These are phyloP conservation scores for Cyclaneusma minus DNA, from an alignment of 2,329 filamentous ascomycete genomes.

Conservation along the genomic window DNA sequence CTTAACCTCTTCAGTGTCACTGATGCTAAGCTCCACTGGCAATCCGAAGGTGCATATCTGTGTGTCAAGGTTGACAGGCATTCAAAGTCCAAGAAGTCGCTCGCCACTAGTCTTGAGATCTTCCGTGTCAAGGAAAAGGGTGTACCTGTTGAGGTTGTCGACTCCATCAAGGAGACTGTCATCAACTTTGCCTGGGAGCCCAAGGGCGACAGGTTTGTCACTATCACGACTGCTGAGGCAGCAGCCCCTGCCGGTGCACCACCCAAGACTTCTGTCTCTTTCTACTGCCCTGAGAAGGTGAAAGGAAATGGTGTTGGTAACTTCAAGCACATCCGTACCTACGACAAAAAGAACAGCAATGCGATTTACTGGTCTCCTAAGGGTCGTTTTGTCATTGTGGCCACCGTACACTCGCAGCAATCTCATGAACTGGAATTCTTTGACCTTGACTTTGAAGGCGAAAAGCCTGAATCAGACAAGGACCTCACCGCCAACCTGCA, in stretches of 20 bases:
- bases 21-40: conserved; percentile 97
- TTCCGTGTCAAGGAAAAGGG: conserved; percentile 97
- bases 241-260: conserved; percentile 63
- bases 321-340: conserved; percentile 88
- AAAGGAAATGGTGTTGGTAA: conserved; percentile 73
- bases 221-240: conserved; percentile 87
- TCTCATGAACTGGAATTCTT: conserved; percentile 95
- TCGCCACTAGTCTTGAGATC: conserved; percentile 93
- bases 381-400: conserved; percentile 88
- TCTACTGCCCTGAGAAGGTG: conserved; percentile 92
- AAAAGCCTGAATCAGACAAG: conserved; percentile 86
- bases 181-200: conserved; percentile 99
- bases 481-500: conserved; percentile 89
- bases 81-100: conserved; percentile 97
- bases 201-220: conserved; percentile 91
- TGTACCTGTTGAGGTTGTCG: conserved; percentile 93
- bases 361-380: conserved; percentile 98
- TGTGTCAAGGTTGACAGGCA: conserved; percentile 98
- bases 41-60: conserved; percentile 83
- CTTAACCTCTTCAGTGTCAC: conserved; percentile 97
- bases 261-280: conserved; percentile 86
- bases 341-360: conserved; percentile 99
- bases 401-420: conserved; percentile 82
- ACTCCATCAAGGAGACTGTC: conserved; percentile 94
- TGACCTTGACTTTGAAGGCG: conserved; percentile 94